Conservation (phyloP, 139 green algal species). For the Micractinium sp. region DNA sequence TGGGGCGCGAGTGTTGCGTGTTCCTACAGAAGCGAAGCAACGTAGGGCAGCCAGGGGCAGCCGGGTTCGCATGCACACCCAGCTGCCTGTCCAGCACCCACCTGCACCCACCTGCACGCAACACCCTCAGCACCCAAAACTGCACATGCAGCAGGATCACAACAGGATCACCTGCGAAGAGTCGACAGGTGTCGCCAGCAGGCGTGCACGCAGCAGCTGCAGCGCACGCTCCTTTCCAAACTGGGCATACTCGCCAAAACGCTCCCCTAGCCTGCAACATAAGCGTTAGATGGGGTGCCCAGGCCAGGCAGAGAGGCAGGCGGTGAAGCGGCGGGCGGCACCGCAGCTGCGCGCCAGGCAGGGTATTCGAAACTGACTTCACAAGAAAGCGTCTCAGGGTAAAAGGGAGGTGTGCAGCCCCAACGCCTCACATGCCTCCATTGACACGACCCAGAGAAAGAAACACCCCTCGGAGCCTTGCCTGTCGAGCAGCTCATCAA, state of each 20-base stretch:
- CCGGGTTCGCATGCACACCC: no score
- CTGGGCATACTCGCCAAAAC: slow-evolving; percentile 36
- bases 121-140: not conserved
- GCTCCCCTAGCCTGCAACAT: slow-evolving; percentile 14
- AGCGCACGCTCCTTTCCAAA: slow-evolving; percentile 40
- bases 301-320: no score
- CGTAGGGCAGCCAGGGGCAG: no score
- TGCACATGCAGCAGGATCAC: not conserved
- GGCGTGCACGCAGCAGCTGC: not conserved
- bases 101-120: not conserved
- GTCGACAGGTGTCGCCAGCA: not conserved
- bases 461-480: not conserved
- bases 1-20: not conserved
- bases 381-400: no score
- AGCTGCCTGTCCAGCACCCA: not conserved
- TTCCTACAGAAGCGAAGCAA: no score
- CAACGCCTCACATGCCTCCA: no score
- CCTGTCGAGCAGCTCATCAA: slow-evolving; percentile 10
- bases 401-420: no score
- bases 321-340: not conserved
- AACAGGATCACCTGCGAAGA: slow-evolving; percentile 12
- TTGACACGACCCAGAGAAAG: no score
- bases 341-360: no score
- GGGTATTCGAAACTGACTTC: no score
- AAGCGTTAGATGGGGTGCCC: no score